A percentile compares a stretch with the other conserved stretches of the same genome.
phyloP scores from a whole-genome alignment of 2,329 filamentous ascomycete genomes.

The Bipolaris victoriae region DNA sequence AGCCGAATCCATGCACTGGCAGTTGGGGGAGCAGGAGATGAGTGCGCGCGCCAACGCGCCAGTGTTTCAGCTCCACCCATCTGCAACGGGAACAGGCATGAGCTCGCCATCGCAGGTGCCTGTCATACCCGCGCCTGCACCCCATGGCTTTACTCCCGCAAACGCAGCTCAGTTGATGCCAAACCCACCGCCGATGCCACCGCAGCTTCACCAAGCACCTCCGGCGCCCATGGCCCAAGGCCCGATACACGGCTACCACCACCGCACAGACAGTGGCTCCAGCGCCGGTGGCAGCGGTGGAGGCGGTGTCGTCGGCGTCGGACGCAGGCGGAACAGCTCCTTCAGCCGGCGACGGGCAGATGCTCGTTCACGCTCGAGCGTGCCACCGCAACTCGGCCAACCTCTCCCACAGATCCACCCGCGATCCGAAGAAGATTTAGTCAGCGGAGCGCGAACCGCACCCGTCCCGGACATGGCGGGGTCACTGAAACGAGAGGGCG shows the following conservation, averaged over 20 bases:
- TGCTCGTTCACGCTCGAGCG: constrained; percentile 41
- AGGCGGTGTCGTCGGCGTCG: neutral
- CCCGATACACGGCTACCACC: constrained; percentile 42
- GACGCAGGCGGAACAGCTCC: constrained; percentile 42
- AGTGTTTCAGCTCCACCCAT: constrained; percentile 69
- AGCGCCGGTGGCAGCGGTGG: constrained; percentile 26
- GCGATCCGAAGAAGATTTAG: constrained; percentile 40
- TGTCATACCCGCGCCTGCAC: constrained; percentile 30
- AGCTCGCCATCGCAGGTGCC: constrained; percentile 40
- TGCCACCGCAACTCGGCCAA: constrained; percentile 45
- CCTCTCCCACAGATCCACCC: constrained; percentile 43
- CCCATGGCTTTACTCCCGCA: constrained; percentile 48
- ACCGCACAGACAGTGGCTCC: constrained; percentile 42
- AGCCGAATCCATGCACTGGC: constrained; percentile 98
- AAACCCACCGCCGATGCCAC: constrained; percentile 30
- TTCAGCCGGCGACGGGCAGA: constrained; percentile 44
- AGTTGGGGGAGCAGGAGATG: constrained; percentile 92
- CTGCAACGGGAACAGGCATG: constrained; percentile 42
- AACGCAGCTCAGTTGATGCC: constrained; percentile 47
- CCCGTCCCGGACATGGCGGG: constrained; percentile 39
- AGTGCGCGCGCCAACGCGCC: constrained; percentile 86
- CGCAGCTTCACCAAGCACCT: constrained; percentile 37
- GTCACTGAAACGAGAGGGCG: constrained; percentile 38
- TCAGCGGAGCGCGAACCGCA: constrained; percentile 45
- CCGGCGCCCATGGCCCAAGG: constrained; percentile 33